These are phyloP conservation scores for Carex pumila DNA, from an alignment of 176 grass and related monocot genomes.

Conservation along the genomic window DNA sequence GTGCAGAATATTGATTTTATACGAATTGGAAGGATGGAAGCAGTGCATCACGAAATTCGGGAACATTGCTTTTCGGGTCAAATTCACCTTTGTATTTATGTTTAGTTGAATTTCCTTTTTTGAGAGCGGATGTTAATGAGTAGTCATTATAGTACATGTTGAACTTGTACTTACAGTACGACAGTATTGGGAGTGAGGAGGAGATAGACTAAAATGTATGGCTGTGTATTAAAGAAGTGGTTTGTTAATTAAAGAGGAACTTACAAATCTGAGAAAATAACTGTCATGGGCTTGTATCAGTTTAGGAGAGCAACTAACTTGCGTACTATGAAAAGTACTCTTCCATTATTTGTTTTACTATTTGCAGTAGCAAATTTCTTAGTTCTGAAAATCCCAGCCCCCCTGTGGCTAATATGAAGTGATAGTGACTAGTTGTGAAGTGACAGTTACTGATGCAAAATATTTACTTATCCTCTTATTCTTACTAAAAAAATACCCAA, in stretches of 20 bases:
- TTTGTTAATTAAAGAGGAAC: neutral
- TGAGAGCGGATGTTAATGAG: neutral
- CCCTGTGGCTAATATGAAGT: neutral
- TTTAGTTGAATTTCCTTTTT: neutral
- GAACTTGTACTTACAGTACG: neutral
- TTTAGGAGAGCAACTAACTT: neutral
- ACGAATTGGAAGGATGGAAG: slow-evolving; percentile 84
- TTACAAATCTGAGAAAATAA: neutral
- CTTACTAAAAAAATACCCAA: neutral
- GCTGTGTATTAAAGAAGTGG: neutral
- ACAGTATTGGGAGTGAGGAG: neutral
- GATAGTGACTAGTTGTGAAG: neutral
- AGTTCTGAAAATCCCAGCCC: neutral
- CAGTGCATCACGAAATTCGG: slow-evolving; percentile 65
- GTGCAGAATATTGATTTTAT: slow-evolving; percentile 86
- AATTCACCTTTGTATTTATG: slow-evolving; percentile 20
- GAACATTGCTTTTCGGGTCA: slow-evolving; percentile 73
- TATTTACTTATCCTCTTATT: neutral
- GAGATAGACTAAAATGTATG: neutral
- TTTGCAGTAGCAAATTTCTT: neutral
- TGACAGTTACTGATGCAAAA: neutral
- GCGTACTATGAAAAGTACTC: neutral
- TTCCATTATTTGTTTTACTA: neutral
- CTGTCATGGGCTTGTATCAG: neutral
- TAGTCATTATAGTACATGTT: neutral